Conservation (phyloP, 441 rosid species). For the Pelargonium cotyledonis region DNA sequence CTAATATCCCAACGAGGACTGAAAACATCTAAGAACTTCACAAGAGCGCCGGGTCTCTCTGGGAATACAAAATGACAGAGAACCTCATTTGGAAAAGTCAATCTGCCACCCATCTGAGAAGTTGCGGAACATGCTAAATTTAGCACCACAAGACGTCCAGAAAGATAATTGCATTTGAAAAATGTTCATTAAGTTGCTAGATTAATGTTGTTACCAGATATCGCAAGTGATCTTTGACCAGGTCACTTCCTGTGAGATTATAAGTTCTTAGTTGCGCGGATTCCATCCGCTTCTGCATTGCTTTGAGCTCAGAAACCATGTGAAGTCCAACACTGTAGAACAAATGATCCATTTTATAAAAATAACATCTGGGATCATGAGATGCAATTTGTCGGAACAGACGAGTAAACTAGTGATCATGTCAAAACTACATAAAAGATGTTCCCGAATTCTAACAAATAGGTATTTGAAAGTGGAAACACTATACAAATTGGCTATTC, state of each 20-base stretch:
- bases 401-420: neutral
- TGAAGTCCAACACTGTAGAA: conserved; percentile 77
- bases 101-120: conserved; percentile 77
- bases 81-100: conserved; percentile 52
- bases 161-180: too few species aligned
- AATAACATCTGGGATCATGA: neutral
- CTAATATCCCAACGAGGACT: conserved; percentile 95
- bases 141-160: conserved; percentile 2
- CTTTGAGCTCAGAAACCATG: conserved; percentile 61
- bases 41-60: conserved; percentile 81
- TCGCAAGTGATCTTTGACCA: conserved; percentile 91
- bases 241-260: conserved; percentile 77
- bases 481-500: neutral
- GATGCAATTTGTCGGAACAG: neutral
- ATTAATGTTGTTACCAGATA: conserved; percentile 53
- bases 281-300: conserved; percentile 63
- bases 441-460: neutral
- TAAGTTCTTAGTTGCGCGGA: conserved; percentile 57
- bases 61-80: conserved; percentile 79
- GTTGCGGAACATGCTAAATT: neutral
- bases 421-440: neutral
- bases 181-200: too few species aligned
- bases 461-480: neutral
- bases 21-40: conserved; percentile 80
- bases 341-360: conserved; percentile 9